Percentiles rank a stretch among this genome's conserved stretches.
Evolutionary conservation across 2,329 filamentous ascomycete genomes (phyloP).

Genomic region (Xylaria sp.): DNA sequence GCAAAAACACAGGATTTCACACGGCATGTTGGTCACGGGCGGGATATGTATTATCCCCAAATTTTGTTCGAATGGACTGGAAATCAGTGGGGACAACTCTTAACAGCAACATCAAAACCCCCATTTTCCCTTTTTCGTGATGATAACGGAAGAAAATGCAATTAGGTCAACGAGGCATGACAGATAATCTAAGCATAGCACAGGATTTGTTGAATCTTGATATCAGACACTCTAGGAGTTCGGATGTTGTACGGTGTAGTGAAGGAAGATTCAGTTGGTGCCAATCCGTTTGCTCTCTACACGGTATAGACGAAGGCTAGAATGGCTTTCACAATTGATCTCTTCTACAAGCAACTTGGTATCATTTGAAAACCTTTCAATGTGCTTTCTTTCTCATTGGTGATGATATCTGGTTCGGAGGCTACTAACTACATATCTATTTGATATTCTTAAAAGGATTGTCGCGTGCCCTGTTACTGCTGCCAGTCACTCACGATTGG

Average conservation of each 20-base stretch:
- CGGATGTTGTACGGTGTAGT: slow-evolving; percentile 11
- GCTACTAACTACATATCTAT: not conserved
- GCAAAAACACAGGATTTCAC: slow-evolving; percentile 13
- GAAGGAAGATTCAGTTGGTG: slow-evolving; percentile 22
- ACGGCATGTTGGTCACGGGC: slow-evolving; percentile 13
- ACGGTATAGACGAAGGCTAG: slow-evolving; percentile 17
- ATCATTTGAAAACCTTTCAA: not conserved
- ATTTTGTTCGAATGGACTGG: slow-evolving; percentile 9
- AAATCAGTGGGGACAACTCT: slow-evolving; percentile 14
- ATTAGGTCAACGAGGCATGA: slow-evolving; percentile 31
- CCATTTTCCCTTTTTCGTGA: slow-evolving; percentile 30
- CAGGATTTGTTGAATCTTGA: slow-evolving; percentile 28
- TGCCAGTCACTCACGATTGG: not conserved
- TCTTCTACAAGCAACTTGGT: slow-evolving; percentile 2
- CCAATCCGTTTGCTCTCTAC: slow-evolving; percentile 9
- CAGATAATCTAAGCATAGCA: slow-evolving; percentile 32
- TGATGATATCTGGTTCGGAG: not conserved
- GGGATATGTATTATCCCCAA: slow-evolving; percentile 8
- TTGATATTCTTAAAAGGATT: not conserved
- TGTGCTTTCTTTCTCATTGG: not conserved
- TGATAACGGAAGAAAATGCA: slow-evolving; percentile 35
- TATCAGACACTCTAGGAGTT: slow-evolving; percentile 26
- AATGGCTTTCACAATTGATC: slow-evolving; percentile 17
- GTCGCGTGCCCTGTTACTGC: not conserved
- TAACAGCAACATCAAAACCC: slow-evolving; percentile 5